A percentile compares a stretch with the other conserved stretches of the same genome.
These are phyloP conservation scores for Botrytis deweyae DNA, from an alignment of 2,329 filamentous ascomycete genomes.

Conservation along the genomic window DNA sequence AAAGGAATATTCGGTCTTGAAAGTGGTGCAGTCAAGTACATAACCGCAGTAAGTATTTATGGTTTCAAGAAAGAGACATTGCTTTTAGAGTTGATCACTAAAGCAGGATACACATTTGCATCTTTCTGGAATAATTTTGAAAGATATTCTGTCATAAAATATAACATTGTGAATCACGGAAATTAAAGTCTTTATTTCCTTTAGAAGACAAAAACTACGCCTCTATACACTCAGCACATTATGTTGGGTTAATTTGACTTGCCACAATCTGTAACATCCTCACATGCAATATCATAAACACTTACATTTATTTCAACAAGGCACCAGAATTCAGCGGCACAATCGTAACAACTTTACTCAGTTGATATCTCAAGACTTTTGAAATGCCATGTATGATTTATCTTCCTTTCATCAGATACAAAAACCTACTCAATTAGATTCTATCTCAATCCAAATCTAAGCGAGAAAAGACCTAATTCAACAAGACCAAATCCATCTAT, in stretches of 20 bases:
- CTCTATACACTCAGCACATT: background rate
- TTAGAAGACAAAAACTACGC: background rate
- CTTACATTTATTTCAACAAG: background rate
- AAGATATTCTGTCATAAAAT: background rate
- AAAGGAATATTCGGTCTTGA: background rate
- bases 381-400: background rate
- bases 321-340: background rate
- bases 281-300: background rate
- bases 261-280: background rate
- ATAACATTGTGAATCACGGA: background rate
- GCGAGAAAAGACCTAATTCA: background rate
- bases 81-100: background rate
- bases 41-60: background rate
- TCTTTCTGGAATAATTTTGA: background rate
- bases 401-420: background rate
- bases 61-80: background rate
- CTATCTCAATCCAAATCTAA: background rate
- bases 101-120: background rate
- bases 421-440: background rate
- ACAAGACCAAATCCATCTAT: background rate
- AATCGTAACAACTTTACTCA: background rate
- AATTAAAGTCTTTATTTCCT: accelerated
- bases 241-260: background rate
- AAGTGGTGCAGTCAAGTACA: background rate
- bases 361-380: accelerated